Conservation (phyloP, 1,284 basidiomycete species). For the Ceratobasidium sp. region DNA sequence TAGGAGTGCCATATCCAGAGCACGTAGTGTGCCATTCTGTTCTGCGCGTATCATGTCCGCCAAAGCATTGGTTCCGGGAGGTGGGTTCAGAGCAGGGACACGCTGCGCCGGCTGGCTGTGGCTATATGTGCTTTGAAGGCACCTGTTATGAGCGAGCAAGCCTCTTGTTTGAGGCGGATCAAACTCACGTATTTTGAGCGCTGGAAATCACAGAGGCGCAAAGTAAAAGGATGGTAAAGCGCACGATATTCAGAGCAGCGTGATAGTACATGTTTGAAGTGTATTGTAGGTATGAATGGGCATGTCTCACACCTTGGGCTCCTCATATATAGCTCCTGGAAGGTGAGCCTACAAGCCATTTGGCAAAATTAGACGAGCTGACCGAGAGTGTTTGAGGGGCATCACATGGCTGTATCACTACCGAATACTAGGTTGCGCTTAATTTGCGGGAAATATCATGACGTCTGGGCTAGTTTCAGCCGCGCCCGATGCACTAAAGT, state of each 20-base stretch:
- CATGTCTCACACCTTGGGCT: too few relatives aligned
- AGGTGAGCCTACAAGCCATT: too few relatives aligned
- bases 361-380: too few relatives aligned
- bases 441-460: too few relatives aligned
- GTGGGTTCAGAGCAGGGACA: slow-evolving; percentile 23
- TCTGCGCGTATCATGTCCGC: slow-evolving; percentile 19
- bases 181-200: slow-evolving; percentile 24
- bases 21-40: slow-evolving; percentile 40
- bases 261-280: not conserved
- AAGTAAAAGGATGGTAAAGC: not conserved
- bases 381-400: too few relatives aligned
- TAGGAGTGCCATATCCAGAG: slow-evolving; percentile 35
- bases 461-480: too few relatives aligned
- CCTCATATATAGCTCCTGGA: too few relatives aligned
- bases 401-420: too few relatives aligned
- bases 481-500: too few relatives aligned
- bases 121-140: not conserved
- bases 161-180: not conserved
- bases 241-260: not conserved
- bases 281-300: not conserved
- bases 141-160: not conserved
- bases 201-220: not conserved
- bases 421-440: too few relatives aligned
- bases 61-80: slow-evolving; percentile 25
- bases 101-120: slow-evolving; percentile 38